Base-by-base conservation (phyloP, 2,329 filamentous ascomycete species). In the Beauveria australis region DNA sequence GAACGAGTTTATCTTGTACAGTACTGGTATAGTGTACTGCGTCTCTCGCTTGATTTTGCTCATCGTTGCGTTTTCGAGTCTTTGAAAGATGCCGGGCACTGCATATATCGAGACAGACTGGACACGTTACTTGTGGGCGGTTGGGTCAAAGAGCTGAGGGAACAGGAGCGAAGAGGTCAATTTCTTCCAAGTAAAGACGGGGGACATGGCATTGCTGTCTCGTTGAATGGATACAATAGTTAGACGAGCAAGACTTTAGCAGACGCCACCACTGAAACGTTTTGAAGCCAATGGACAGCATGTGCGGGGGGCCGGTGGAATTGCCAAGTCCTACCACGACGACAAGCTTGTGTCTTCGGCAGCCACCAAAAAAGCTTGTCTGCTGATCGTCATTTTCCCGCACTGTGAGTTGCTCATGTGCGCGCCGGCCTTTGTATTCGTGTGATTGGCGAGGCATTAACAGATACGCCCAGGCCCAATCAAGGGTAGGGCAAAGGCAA, bases 311-410 rank as follows among this genome's bases (percentile, higher is more conserved):
- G 48, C 10, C 12, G n/a, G 47, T 37, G 51, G 22, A 53, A 18
- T 22, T 18, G 54, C 54, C 54, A 57, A 57, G 54, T 26, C 44
- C 6, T 26, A 43, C 19, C 12, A 28, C 10, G 40, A 33, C 1
- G 18, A 46, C 40, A 19, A 33, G 53, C 40, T 46, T 24, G 0
- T 33, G 40, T 26, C 14, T 18, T 2, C 22, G n/a, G 47, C 56
- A 59, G 56, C 56, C 56, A 52, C 56, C 7, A n/a, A 51, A 59
- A 54, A 59, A 59, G 56, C 56, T 59, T 59, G 47, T 59, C 40
- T 37, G 37, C 24, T 43, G 56, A 59, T 59, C 14, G 19, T 26
- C 28, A 26, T 40, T 40, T 16, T 16, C 14, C n/a, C 19, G 19
- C 26, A 7, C 26, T 43, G 33, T 14, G 4, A 43, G 6, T 28